Evolutionary conservation across 2,329 filamentous ascomycete genomes (phyloP), one percentile per base, ranked within the genome.

Genomic region (Diaporthe citrichinensis): DNA sequence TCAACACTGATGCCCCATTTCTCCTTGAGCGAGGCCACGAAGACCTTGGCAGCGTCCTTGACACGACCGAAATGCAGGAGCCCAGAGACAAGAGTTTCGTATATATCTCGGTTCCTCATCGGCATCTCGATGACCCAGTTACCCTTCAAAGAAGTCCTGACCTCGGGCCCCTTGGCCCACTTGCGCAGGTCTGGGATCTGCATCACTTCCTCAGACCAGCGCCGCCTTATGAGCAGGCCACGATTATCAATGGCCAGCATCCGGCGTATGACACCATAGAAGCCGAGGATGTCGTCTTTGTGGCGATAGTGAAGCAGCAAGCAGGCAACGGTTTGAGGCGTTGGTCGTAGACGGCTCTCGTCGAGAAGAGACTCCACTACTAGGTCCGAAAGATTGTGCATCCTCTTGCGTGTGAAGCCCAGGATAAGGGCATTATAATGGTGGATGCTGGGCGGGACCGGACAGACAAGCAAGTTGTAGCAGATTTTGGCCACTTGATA

Each of bases 351-450:
- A 5, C 82, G 82, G 51, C 84, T 88, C 14, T 83, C 78, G 55
- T 85, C 78, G 57, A 90, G 82, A 71, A 90, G 89, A 0, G 87
- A 88, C 68, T 89, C 82, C 28, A 91, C 85, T 44, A 93, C 85
- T n/a, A 85, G 79, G 51, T 90, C 85, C 5, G 89, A 87, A 25
- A 93, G 83, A 51, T 85, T 83, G 73, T 88, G 85, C 71, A 88
- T 84, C 39, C 87, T 85, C 7, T 88, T 81, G 44, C 86, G 85
- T 71, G 89, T 87, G 69, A 96, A 91, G n/a, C 90, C 90, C n/a
- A 90, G 82, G 3, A 96, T 88, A 36, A 97, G 87, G 17, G 89
- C 88, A 80, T 95, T 95, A 84, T 92, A 95, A 4, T 92, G 95
- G 78, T 91, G 87, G 49, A 94, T 88, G 77, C 90, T 90, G 0